Conservation (phyloP, 345 rosid species). For the Brassica napus region DNA sequence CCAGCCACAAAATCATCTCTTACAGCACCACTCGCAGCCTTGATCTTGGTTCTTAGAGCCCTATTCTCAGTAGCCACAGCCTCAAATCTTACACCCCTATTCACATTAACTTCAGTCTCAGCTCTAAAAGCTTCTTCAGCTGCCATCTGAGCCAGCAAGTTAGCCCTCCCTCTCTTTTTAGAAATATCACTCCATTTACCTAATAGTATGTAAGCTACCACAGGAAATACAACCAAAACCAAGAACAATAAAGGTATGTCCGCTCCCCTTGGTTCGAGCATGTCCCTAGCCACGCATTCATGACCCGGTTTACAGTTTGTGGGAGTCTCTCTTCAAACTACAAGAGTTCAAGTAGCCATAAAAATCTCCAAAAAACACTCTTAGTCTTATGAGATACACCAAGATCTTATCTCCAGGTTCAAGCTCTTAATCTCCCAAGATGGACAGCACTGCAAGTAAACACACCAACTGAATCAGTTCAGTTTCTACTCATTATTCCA, state of each 20-base stretch:
- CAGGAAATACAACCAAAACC: constrained; percentile 83
- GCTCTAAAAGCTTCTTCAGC: constrained; percentile 76
- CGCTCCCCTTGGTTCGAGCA: constrained; percentile 95
- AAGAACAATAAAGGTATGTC: constrained; percentile 73
- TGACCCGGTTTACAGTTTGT: constrained; percentile 50
- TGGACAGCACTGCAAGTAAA: constrained; percentile 25
- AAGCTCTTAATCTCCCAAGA: constrained; percentile 10
- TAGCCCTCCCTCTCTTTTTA: constrained; percentile 59
- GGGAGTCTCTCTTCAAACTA: constrained; percentile 42
- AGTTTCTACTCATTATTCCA: neutral
- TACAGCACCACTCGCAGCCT: constrained; percentile 7
- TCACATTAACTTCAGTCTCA: constrained; percentile 36
- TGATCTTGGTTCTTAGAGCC: constrained; percentile 18
- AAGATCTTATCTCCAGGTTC: constrained; percentile 17
- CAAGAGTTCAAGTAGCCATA: constrained; percentile 34
- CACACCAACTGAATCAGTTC: neutral
- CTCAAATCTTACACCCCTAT: constrained; percentile 33
- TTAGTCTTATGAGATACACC: neutral
- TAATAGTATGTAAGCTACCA: constrained; percentile 67
- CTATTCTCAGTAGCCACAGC: constrained; percentile 24
- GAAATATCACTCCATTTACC: constrained; percentile 87
- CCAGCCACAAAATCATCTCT: constrained; percentile 26
- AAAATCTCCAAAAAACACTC: neutral
- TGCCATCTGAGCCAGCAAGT: constrained; percentile 68
- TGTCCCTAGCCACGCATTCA: constrained; percentile 78